A percentile compares a stretch with the other conserved stretches of the same genome.
Conservation (phyloP, 352 stramenopile genomes). For the Globisporangium perplexum region DNA sequence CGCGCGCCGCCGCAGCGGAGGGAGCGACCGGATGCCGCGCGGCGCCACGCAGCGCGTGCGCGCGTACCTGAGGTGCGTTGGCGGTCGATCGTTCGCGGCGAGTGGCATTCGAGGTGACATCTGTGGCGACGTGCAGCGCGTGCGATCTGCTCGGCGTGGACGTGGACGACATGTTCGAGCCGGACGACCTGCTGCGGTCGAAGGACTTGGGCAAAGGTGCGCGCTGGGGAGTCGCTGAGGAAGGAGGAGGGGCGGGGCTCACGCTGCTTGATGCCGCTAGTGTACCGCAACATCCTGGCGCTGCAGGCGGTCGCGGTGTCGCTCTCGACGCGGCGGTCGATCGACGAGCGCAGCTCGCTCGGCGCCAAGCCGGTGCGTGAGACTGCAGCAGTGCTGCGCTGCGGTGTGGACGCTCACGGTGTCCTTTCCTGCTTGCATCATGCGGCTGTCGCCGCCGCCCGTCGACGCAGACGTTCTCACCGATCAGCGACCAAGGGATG, state of each 20-base stretch:
- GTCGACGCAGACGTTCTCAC: slow-evolving; percentile 28
- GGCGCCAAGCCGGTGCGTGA: slow-evolving; percentile 18
- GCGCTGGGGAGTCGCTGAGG: slow-evolving; percentile 14
- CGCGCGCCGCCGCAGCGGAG: not conserved
- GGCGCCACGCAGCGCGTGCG: slow-evolving; percentile 38
- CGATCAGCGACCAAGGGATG: slow-evolving; percentile 35
- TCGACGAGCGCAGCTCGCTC: slow-evolving; percentile 72
- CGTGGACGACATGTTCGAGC: slow-evolving; percentile 55
- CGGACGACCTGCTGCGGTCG: slow-evolving; percentile 58
- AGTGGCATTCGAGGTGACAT: no score
- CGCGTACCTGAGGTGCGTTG: slow-evolving; percentile 59
- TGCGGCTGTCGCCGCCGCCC: no score
- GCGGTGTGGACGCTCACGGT: no score
- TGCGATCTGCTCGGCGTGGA: slow-evolving; percentile 63
- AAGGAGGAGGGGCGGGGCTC: not conserved
- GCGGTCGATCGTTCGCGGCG: no score
- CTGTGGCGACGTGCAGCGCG: slow-evolving; percentile 25
- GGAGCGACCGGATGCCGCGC: slow-evolving; percentile 1
- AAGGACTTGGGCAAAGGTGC: slow-evolving; percentile 67
- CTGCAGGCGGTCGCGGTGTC: slow-evolving; percentile 65
- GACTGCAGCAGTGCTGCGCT: not conserved
- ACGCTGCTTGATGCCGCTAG: slow-evolving; percentile 21
- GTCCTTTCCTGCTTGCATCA: no score
- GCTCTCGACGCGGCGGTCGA: slow-evolving; percentile 72
- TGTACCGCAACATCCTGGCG: slow-evolving; percentile 76